phyloP scores from a whole-genome alignment of 192 early-diverging fungal genomes.

The Borealophlyctis nickersoniae region DNA sequence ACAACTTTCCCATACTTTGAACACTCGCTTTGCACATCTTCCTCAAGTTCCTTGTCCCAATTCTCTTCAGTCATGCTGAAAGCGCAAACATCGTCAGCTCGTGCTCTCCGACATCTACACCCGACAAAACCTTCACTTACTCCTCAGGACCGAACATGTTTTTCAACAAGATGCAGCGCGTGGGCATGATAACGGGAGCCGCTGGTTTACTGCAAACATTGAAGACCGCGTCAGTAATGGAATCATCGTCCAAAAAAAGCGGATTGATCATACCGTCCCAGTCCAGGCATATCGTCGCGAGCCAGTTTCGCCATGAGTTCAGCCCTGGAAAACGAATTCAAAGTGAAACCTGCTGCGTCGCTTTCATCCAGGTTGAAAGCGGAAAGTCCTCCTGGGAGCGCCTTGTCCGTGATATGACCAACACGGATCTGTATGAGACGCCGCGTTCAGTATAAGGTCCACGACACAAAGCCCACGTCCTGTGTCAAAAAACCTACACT shows the following conservation, averaged over 20 bases:
- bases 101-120: constrained; percentile 5
- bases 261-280: not conserved
- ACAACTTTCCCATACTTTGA: constrained; percentile 71
- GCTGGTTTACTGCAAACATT: constrained; percentile 26
- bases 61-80: constrained; percentile 73
- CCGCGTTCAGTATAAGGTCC: not conserved
- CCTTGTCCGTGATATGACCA: constrained; percentile 68
- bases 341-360: constrained; percentile 58
- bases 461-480: not conserved
- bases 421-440: constrained; percentile 63
- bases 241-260: not conserved
- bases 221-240: not conserved
- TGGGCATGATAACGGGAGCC: constrained; percentile 51
- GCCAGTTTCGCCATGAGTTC: constrained; percentile 83
- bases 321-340: constrained; percentile 67
- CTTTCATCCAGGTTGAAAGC: constrained; percentile 36
- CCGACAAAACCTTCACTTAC: constrained; percentile 42
- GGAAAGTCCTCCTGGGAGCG: not conserved
- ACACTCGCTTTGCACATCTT: constrained; percentile 83
- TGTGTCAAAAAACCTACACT: constrained; percentile 21
- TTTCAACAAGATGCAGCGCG: constrained; percentile 69
- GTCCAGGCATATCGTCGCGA: constrained; percentile 23
- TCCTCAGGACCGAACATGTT: constrained; percentile 87
- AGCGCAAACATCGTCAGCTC: no score
- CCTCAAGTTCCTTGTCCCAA: constrained; percentile 82